Evolutionary conservation across 345 rosid species (phyloP).

Genomic region (Melastoma malabathricum): DNA sequence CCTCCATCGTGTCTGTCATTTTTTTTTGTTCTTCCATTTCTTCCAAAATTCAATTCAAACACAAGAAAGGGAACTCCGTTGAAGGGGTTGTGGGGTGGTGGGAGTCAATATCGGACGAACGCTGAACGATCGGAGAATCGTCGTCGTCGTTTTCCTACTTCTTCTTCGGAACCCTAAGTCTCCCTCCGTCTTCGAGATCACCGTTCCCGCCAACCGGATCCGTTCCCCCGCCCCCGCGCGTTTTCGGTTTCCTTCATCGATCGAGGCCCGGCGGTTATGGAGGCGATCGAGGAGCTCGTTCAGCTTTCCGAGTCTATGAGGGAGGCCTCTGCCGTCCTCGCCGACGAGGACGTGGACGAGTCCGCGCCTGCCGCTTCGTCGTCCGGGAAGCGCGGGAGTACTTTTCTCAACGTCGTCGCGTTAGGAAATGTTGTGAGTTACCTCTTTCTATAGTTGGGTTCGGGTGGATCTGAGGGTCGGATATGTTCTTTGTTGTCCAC

Average conservation of each 20-base stretch:
- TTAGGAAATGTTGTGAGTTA: slow-evolving; percentile 82
- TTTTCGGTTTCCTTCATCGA: background rate
- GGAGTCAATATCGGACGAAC: too few species aligned
- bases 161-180: too few species aligned
- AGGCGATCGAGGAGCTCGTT: slow-evolving; percentile 82
- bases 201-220: background rate
- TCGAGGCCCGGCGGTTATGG: slow-evolving; percentile 29
- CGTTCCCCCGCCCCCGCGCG: background rate
- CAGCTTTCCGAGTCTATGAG: slow-evolving; percentile 90
- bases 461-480: background rate
- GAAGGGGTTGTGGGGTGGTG: too few species aligned
- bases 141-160: too few species aligned
- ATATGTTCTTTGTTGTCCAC: background rate
- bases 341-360: slow-evolving; percentile 83
- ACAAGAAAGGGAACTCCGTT: too few species aligned
- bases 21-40: too few species aligned
- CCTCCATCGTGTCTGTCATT: too few species aligned
- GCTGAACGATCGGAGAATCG: too few species aligned
- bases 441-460: background rate
- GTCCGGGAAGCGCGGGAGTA: slow-evolving; percentile 49
- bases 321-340: slow-evolving; percentile 77
- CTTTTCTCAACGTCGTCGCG: slow-evolving; percentile 75
- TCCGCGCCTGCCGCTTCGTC: slow-evolving; percentile 21
- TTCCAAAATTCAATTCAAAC: too few species aligned
- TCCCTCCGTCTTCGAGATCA: background rate